Conservation (phyloP, 78 protist species). For the Speleostelium caveatum region DNA sequence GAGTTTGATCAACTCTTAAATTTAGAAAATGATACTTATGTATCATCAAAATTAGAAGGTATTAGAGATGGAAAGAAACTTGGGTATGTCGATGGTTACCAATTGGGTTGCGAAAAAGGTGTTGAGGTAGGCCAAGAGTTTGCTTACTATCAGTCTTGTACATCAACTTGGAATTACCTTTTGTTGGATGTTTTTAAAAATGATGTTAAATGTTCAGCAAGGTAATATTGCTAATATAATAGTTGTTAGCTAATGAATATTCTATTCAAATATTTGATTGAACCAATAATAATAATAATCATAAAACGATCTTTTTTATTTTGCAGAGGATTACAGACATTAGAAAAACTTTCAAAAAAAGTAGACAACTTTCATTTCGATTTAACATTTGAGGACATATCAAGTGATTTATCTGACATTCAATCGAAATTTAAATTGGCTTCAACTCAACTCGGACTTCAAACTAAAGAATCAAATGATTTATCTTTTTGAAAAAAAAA, state of each 20-base stretch:
- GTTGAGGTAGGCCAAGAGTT: conserved; percentile 66
- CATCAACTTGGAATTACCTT: conserved; percentile 49
- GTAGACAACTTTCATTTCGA: conserved; percentile 59
- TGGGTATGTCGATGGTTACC: conserved; percentile 71
- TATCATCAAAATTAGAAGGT: conserved; percentile 40
- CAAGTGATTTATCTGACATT: conserved; percentile 29
- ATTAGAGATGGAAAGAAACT: conserved; percentile 48
- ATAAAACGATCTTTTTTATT: too few species aligned
- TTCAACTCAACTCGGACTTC: conserved; percentile 46
- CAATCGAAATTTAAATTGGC: conserved; percentile 51
- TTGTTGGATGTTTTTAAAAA: not conserved
- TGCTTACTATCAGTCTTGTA: conserved; percentile 68
- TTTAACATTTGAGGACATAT: conserved; percentile 43
- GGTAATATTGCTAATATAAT: conserved; percentile 5
- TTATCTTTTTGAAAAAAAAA: conserved; percentile 63
- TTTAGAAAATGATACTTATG: conserved; percentile 29
- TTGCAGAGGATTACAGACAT: conserved; percentile 36
- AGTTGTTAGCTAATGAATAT: not conserved
- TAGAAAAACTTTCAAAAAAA: conserved; percentile 46
- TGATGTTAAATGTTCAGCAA: conserved; percentile 27
- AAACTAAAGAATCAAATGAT: conserved; percentile 50
- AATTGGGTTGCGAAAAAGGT: conserved; percentile 61
- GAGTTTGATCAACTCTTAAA: conserved; percentile 56
- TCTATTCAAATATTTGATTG: not conserved
- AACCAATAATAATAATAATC: not conserved